These are phyloP conservation scores for Thozetella sp. DNA, from an alignment of 495 filamentous ascomycete genomes.

Conservation along the genomic window DNA sequence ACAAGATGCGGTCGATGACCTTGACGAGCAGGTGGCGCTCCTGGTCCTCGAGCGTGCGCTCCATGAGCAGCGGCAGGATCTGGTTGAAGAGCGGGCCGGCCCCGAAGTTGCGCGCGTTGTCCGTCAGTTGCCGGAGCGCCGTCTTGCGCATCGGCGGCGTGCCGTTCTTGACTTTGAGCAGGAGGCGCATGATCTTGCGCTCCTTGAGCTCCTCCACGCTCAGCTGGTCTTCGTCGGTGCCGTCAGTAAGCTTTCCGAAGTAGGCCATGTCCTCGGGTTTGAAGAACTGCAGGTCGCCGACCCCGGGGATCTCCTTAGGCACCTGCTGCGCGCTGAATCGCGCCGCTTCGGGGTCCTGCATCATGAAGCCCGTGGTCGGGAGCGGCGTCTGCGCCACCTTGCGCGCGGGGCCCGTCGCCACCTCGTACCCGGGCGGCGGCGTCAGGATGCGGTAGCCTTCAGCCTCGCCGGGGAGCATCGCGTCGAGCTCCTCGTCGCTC, in stretches of 20 bases:
- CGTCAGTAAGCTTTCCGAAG: conserved; percentile 96
- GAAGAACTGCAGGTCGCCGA: conserved; percentile 98
- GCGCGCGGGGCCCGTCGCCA: conserved; percentile 74
- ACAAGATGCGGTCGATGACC: conserved; percentile 97
- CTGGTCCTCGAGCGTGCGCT: conserved; percentile 97
- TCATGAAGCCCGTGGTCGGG: conserved; percentile 84
- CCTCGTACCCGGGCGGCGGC: conserved; percentile 89
- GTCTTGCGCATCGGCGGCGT: conserved; percentile 99
- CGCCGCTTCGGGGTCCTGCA: conserved; percentile 89
- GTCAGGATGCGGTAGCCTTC: conserved; percentile 95
- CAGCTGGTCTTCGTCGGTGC: conserved; percentile 88
- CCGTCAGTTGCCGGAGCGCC: conserved; percentile 95
- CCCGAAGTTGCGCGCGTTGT: conserved; percentile 96
- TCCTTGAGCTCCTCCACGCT: conserved; percentile 96
- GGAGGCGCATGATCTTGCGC: conserved; percentile 95
- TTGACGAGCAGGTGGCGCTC: conserved; percentile 98
- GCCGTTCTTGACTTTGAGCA: conserved; percentile 99
- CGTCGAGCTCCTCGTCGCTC: conserved; percentile 92
- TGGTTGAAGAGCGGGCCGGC: conserved; percentile 96
- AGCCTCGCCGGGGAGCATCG: conserved; percentile 74
- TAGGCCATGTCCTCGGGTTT: conserved; percentile 99
- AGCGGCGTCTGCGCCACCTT: conserved; percentile 78
- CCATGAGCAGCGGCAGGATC: conserved; percentile 96
- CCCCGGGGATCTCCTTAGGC: conserved; percentile 95
- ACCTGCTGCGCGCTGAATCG: conserved; percentile 85